A percentile compares a stretch with the other conserved stretches of the same genome.
Evolutionary conservation across 352 stramenopile species (phyloP).

Genomic region (Peronospora destructor): DNA sequence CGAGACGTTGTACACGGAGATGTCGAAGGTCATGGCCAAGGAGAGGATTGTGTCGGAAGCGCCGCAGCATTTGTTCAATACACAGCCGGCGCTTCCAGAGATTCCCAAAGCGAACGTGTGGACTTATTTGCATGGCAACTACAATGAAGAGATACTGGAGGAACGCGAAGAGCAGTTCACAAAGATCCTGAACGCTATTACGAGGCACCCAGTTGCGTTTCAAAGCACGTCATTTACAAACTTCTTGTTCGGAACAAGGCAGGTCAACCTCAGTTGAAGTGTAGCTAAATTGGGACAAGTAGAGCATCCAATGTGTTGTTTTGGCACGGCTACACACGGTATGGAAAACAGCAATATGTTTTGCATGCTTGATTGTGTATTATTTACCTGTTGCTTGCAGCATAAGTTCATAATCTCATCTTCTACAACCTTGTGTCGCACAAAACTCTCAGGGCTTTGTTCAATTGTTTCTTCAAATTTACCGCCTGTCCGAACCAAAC

Average conservation of each 20-base stretch:
- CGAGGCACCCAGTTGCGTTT: constrained; percentile 39
- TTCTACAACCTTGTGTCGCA: constrained; percentile 9
- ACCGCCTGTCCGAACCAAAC: constrained; percentile 19
- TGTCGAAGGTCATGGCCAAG: constrained; percentile 48
- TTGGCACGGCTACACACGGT: constrained; percentile 19
- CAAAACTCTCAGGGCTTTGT: background rate
- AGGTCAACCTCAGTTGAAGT: background rate
- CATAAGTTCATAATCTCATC: constrained; percentile 14
- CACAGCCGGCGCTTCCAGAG: constrained; percentile 48
- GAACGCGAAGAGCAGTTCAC: constrained; percentile 51
- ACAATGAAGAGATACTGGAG: constrained; percentile 38
- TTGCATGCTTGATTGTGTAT: background rate
- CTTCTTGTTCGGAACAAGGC: constrained; percentile 30
- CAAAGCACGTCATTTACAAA: constrained; percentile 35
- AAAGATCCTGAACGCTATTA: constrained; percentile 58
- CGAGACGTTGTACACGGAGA: constrained; percentile 45
- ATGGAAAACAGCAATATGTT: constrained; percentile 12
- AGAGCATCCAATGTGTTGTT: background rate
- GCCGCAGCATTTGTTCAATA: constrained; percentile 39
- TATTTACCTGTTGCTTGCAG: constrained; percentile 12
- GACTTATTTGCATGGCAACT: constrained; percentile 32
- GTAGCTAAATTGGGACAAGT: background rate
- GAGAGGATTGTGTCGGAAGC: constrained; percentile 32
- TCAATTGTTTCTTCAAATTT: background rate
- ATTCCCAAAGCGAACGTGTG: constrained; percentile 36